phyloP scores from a whole-genome alignment of 2,329 filamentous ascomycete species.

The Chrysosporium keratinophilum region DNA sequence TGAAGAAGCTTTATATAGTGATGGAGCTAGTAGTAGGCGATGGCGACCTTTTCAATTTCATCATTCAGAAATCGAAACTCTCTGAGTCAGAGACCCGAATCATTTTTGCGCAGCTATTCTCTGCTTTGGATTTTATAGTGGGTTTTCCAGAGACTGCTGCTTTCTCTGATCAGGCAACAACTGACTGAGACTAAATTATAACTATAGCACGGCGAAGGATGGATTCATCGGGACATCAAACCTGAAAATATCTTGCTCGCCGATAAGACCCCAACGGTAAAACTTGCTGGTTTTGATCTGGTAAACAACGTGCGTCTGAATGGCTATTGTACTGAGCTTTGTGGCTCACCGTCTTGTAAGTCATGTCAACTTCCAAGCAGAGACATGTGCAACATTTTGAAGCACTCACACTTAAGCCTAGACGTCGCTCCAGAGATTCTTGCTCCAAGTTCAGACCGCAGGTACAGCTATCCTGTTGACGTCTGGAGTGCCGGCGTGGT shows the following conservation, averaged over 20 bases:
- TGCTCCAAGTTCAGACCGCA: constrained; percentile 55
- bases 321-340: constrained; percentile 94
- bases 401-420: constrained; percentile 18
- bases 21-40: constrained; percentile 75
- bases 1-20: constrained; percentile 45
- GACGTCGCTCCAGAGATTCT: constrained; percentile 93
- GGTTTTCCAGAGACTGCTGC: constrained; percentile 10
- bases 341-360: constrained; percentile 72
- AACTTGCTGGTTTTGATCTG: constrained; percentile 89
- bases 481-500: constrained; percentile 94
- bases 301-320: constrained; percentile 48
- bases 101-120: constrained; percentile 81
- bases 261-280: constrained; percentile 74
- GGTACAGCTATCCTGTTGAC: constrained; percentile 90
- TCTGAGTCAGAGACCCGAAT: constrained; percentile 73
- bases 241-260: constrained; percentile 87
- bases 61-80: constrained; percentile 81
- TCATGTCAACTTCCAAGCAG: not conserved
- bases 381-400: no score
- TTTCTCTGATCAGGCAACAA: not conserved
- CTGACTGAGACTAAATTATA: not conserved
- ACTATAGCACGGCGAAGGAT: constrained; percentile 73
- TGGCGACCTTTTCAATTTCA: constrained; percentile 91
- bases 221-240: constrained; percentile 96
- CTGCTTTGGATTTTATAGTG: constrained; percentile 90